phyloP scores from a whole-genome alignment of 108 stramenopile genomes.

The Nitzschia inconspicua region DNA sequence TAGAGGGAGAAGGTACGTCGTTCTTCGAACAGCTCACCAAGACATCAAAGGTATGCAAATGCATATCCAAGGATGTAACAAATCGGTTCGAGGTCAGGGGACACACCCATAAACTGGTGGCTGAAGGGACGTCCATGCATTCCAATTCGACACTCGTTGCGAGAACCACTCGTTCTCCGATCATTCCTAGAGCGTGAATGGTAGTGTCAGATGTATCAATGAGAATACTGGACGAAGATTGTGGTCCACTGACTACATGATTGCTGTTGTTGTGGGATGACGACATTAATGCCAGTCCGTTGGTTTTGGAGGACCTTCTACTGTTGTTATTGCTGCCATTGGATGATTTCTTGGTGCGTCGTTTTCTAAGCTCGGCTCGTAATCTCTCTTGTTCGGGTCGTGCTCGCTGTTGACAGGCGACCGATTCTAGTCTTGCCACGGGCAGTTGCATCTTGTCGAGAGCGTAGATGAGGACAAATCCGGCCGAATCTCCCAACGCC shows the following conservation, averaged over 20 bases:
- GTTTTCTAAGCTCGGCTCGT: conserved; percentile 8
- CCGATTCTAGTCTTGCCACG: conserved; percentile 30
- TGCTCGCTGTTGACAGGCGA: conserved; percentile 32
- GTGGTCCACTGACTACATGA: background rate
- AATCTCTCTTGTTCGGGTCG: conserved; percentile 18
- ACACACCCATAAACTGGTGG: conserved; percentile 29
- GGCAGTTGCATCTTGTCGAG: conserved; percentile 16
- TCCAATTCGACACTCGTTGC: conserved; percentile 28
- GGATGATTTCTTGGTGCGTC: background rate
- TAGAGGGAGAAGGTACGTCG: background rate
- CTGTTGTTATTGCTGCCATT: background rate
- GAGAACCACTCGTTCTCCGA: conserved; percentile 25
- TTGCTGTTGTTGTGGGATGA: background rate
- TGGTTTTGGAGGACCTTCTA: background rate
- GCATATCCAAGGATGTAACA: conserved; percentile 36
- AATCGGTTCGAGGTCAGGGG: conserved; percentile 21
- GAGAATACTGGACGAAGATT: background rate
- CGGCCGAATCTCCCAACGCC: conserved; percentile 45
- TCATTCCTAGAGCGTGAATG: conserved; percentile 33
- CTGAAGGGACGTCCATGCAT: conserved; percentile 35
- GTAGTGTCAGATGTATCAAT: conserved; percentile 25
- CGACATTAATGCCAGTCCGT: background rate
- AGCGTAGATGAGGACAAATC: conserved; percentile 44
- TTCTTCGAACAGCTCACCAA: conserved; percentile 24
- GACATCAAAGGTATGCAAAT: conserved; percentile 27